phyloP scores from a whole-genome alignment of 805 yeast species.

The Barnettozyma botsteinii region DNA sequence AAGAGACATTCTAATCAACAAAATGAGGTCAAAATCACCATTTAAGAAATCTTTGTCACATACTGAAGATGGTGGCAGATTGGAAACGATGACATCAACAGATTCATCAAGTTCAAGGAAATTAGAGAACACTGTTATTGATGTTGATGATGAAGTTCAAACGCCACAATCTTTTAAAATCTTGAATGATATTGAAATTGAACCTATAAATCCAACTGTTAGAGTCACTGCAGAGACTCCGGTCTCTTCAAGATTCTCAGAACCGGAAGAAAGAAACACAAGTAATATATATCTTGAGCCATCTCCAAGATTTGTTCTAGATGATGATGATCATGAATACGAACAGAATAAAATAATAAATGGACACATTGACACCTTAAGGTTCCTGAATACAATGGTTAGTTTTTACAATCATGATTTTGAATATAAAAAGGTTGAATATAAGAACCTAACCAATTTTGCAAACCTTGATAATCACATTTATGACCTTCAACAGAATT shows the following conservation, averaged over 20 bases:
- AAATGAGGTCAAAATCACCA: conserved; percentile 24
- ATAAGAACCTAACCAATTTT: conserved; percentile 11
- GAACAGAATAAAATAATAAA: conserved; percentile 19
- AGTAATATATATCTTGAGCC: not conserved
- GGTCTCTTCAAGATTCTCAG: not conserved
- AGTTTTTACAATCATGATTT: conserved; percentile 21
- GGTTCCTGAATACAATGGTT: conserved; percentile 6
- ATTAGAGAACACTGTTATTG: no score
- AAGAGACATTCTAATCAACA: conserved; percentile 15
- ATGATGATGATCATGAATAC: conserved; percentile 16
- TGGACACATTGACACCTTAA: conserved; percentile 7
- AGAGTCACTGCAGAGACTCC: conserved; percentile 4
- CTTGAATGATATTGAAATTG: conserved; percentile 20
- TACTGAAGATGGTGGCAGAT: not conserved
- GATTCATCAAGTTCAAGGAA: no score
- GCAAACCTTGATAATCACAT: conserved; percentile 10
- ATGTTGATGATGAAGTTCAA: not conserved
- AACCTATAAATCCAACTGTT: conserved; percentile 15
- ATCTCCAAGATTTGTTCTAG: not conserved
- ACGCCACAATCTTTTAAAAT: conserved; percentile 1
- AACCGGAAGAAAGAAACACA: no score
- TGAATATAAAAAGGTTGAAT: conserved; percentile 11
- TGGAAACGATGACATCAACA: not conserved
- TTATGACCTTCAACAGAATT: conserved; percentile 6
- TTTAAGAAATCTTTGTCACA: conserved; percentile 11